Evolutionary conservation across 2,329 filamentous ascomycete species (phyloP), one percentile per base, ranked within the genome.

Genomic region (Trichoderma arundinaceum): DNA sequence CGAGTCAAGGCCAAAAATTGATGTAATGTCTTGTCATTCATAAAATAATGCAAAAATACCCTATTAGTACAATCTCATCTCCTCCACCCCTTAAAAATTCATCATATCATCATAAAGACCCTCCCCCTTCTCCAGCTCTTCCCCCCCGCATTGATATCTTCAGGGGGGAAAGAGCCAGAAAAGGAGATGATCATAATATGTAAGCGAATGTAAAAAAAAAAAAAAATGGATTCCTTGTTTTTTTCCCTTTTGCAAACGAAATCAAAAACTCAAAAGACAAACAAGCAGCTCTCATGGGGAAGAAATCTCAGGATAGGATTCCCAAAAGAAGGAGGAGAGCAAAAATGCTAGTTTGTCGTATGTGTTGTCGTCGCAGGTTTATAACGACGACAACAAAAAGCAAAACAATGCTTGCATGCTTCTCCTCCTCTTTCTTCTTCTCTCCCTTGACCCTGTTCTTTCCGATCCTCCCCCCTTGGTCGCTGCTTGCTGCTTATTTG

Each of bases 21-120:
- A 63, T 63, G 59, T 54, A 63, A 63, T 63, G 59, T 63, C 59
- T 63, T 63, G 49, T 63, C 59, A 63, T 63, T 63, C 59, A 52
- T 63, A 52, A 44, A 63, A 61, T 15, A 52, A 52, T 28, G 33
- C 15, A 46, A 44, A 63, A 44, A 44, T 12, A 35, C 41, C 22
- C 49, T 63, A 63, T 63, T 54, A 54, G 19, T 63, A 63, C 59
- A 63, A 13, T 28, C 54, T 22, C 12, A 10, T 28, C 48, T 53
- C 17, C 48, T n/a, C 35, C 39, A 10, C 4, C 39, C 38, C 59
- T n/a, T 28, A 33, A 22, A 62, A 44, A 19, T 15, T 62, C 49
- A 53, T 62, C 10, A 62, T 53, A 35, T 62, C 59, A 54, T 63
- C 39, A 54, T 54, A 13, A 63, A 62, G 48, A 53, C 10, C 35